A percentile compares a stretch with the other conserved stretches of the same genome.
Evolutionary conservation across 2,329 filamentous ascomycete genomes (phyloP).

Genomic region (Alternaria ethzedia): DNA sequence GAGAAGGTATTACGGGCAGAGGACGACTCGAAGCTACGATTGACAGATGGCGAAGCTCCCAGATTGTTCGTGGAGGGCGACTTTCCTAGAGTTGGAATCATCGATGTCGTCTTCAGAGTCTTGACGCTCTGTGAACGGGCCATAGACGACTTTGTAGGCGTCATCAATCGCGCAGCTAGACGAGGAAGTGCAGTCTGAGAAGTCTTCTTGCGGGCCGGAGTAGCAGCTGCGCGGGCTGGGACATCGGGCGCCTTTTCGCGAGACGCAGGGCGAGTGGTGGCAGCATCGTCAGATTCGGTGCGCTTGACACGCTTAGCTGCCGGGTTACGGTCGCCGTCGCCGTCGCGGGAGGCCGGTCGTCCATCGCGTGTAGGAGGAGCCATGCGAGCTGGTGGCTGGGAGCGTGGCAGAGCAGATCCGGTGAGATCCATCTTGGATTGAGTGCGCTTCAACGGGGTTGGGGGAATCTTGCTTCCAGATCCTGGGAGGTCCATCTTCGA

Average conservation of each 20-base stretch:
- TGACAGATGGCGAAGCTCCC: slow-evolving; percentile 58
- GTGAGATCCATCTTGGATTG: slow-evolving; percentile 69
- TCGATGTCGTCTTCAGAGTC: slow-evolving; percentile 53
- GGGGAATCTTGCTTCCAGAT: slow-evolving; percentile 51
- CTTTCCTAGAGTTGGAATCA: slow-evolving; percentile 60
- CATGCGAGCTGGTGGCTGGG: slow-evolving; percentile 44
- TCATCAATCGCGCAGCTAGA: slow-evolving; percentile 65
- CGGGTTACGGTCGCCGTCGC: slow-evolving; percentile 46
- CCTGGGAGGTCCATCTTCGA: slow-evolving; percentile 71
- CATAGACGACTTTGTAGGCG: slow-evolving; percentile 78
- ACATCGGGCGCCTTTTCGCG: slow-evolving; percentile 22
- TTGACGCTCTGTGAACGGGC: slow-evolving; percentile 65
- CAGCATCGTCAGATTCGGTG: slow-evolving; percentile 70
- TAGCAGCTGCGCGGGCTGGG: slow-evolving; percentile 15
- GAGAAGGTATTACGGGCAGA: slow-evolving; percentile 59
- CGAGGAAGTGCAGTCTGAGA: slow-evolving; percentile 53
- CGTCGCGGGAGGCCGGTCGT: slow-evolving; percentile 33
- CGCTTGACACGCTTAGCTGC: slow-evolving; percentile 75
- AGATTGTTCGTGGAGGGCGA: slow-evolving; percentile 61
- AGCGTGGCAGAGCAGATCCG: slow-evolving; percentile 41
- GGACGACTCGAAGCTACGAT: slow-evolving; percentile 53
- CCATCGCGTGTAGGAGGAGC: slow-evolving; percentile 33
- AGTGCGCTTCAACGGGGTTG: slow-evolving; percentile 58
- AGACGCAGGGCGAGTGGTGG: slow-evolving; percentile 67
- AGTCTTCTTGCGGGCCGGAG: slow-evolving; percentile 37